Conservation (phyloP, 164 flowering plant species). For the Euptelea pleiosperma region DNA sequence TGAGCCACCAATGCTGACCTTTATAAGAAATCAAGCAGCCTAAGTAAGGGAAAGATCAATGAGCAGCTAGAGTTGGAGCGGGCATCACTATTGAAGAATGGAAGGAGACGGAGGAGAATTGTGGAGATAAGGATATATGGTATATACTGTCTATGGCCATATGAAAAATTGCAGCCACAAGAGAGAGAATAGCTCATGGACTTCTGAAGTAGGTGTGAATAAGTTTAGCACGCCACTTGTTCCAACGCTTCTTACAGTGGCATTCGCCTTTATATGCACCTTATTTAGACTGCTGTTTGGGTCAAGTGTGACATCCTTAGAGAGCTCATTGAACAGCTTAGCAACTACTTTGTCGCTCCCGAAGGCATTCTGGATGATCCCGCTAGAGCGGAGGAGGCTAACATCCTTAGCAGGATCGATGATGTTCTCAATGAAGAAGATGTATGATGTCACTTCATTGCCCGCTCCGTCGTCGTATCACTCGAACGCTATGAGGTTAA, state of each 20-base stretch:
- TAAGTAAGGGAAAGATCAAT: not conserved
- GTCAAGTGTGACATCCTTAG: constrained; percentile 43
- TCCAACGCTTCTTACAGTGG: constrained; percentile 41
- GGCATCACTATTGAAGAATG: no score
- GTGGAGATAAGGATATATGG: constrained; percentile 23
- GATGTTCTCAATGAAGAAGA: constrained; percentile 58
- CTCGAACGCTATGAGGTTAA: constrained; percentile 60
- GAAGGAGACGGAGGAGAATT: not conserved
- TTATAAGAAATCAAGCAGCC: not conserved
- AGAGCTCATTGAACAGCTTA: constrained; percentile 44
- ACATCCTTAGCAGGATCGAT: constrained; percentile 49
- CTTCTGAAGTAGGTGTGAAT: constrained; percentile 49
- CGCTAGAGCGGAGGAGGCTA: constrained; percentile 30
- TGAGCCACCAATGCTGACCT: no score
- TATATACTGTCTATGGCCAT: constrained; percentile 39
- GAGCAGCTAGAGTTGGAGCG: not conserved
- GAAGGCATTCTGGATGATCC: constrained; percentile 44
- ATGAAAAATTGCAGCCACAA: constrained; percentile 39
- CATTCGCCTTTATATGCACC: constrained; percentile 35
- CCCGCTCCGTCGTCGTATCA: constrained; percentile 49
- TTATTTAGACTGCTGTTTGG: constrained; percentile 26
- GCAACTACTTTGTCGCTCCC: constrained; percentile 64
- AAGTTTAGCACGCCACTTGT: constrained; percentile 52
- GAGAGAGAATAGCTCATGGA: constrained; percentile 56
- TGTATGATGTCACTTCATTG: constrained; percentile 44